Base-by-base conservation (phyloP, 2,329 filamentous ascomycete species). In the Colletotrichum brevisporum region DNA sequence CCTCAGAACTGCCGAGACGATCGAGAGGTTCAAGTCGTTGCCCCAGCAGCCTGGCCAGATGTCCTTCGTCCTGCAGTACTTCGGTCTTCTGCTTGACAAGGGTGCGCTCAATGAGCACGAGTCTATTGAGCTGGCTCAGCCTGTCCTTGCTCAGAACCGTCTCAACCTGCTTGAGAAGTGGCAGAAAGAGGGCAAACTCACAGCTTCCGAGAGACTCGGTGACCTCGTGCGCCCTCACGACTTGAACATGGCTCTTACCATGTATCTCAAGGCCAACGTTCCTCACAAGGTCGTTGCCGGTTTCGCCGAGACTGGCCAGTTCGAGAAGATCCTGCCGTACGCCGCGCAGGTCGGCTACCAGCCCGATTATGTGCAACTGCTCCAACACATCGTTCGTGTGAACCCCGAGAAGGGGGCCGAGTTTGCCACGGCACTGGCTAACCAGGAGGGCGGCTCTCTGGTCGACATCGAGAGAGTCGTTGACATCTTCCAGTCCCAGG, bases 101-200 rank as follows among this genome's bases (percentile, higher is more conserved):
- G 95, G 96, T 67, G 89, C 89, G 31, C 85, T 99, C 53, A 99
- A 99, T 83, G 91, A 92, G 78, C 93, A 97, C 73, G 96, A 99
- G 83, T 97, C 95, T 54, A 85, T 99, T 47, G 96, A 99, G 84
- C 87, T 99, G 71, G 95, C 96, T 10, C 91, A 94, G 73, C 96
- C 96, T 21, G 96, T 99, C 21, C 88, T 99, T 67, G 90, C 92
- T 65, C 96, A 99, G 82, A 96, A 95, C 80, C 91, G 96, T 73
- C 98, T 98, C 84, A 94, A 98, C 78, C 85, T 99, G 27, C 88
- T 99, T 31, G 96, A 98, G 83, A 99, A 99, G 83, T 99, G 97
- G 97, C 89, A 98, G 80, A 92, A 92, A 77, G 96, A 98, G 83
- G 92, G 94, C 82, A 99, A 99, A 86, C 88, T 99, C 51, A 94